Evolutionary conservation across 768 basidiomycete species (phyloP).

Genomic region (Kwoniella mangroviensis): DNA sequence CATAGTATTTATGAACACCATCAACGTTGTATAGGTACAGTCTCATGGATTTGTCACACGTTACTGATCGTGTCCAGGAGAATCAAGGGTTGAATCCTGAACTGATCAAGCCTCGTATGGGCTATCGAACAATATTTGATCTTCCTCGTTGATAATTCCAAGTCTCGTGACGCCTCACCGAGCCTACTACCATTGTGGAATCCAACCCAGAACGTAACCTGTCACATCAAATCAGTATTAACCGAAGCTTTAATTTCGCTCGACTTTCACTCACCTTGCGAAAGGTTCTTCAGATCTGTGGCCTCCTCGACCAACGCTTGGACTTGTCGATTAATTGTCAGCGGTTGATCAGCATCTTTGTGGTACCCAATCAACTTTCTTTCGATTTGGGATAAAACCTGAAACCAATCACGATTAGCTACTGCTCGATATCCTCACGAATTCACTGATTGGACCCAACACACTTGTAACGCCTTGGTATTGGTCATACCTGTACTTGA

Average conservation of each 20-base stretch:
- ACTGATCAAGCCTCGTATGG: too few species aligned
- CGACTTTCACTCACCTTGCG: conserved; percentile 48
- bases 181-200: conserved; percentile 52
- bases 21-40: too few species aligned
- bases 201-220: conserved; percentile 56
- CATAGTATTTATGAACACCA: background rate
- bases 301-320: conserved; percentile 55
- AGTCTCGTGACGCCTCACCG: too few species aligned
- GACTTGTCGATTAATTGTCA: conserved; percentile 49
- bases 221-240: background rate
- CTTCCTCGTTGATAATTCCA: too few species aligned
- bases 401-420: background rate
- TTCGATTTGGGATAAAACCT: conserved; percentile 54
- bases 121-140: too few species aligned
- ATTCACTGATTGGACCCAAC: conserved; percentile 19
- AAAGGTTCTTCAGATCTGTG: conserved; percentile 51
- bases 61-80: too few species aligned
- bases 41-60: too few species aligned
- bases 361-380: conserved; percentile 52
- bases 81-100: too few species aligned
- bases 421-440: background rate
- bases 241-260: too few species aligned
- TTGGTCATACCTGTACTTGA: conserved; percentile 50
- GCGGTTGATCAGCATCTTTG: conserved; percentile 29
- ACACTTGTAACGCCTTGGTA: conserved; percentile 46